Evolutionary conservation across 2,329 filamentous ascomycete genomes (phyloP), one percentile per base, ranked within the genome.

Genomic region (Xylaria sp.): DNA sequence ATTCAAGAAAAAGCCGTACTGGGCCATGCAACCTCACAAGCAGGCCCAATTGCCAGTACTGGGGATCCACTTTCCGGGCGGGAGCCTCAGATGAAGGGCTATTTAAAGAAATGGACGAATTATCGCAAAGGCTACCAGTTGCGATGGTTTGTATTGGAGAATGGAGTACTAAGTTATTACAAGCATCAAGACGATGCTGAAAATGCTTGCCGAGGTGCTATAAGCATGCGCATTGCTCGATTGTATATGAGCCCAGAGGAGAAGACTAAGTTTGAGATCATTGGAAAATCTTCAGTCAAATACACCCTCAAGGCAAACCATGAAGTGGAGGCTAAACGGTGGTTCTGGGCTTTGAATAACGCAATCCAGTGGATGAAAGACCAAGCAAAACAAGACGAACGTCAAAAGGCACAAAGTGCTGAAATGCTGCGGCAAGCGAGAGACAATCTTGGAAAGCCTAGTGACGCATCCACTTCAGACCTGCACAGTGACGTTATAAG

Each of bases 271-370:
- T 98, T 99, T 75, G 96, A 99, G 76, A 98, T 99, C 60, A 93
- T 95, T 69, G 96, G 96, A 59, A 99, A 99, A 80, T 97, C 95
- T 0, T 98, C 95, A 0, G 96, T 99, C 78, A 99, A 97, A 81
- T 99, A 99, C 78, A 95, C 96, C 55, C 85, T 99, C 60, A 98
- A 97, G 79, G 96, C 96, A 0, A 99, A 99, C 75, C 96, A 99
- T 79, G 92, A 97, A 76, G 95, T 98, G 31, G 96, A 99, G 79
- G 95, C 96, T 5, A 99, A 99, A 81, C 89, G 96, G 62, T 99
- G 96, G 96, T 99, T 96, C 80, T 99, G 96, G 96, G 93, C 96
- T 0, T 84, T 99, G 69, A 99, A 99, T 81, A 99, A 99, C 78
- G 95, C 96, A 5, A 99, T 99, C 56, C 96, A 98, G 77, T 98